Evolutionary conservation across 78 protist genomes (phyloP), one percentile per base, ranked within the genome.

Genomic region (Emiliania huxleyi): DNA sequence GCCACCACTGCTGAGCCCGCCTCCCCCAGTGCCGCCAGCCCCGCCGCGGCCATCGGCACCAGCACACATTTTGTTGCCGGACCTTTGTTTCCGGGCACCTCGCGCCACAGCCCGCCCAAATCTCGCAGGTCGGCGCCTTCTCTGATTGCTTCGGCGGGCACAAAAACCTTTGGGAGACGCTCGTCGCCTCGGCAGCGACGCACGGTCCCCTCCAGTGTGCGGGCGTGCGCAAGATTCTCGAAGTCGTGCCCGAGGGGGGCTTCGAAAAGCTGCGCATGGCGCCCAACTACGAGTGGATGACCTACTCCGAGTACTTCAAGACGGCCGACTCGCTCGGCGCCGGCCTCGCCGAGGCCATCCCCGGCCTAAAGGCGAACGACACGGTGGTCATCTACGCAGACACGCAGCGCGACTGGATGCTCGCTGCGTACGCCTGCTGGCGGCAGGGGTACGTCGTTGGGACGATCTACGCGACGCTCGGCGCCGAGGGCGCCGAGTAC

Each of bases 401-500:
- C 62, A 95, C 95, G 40, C 48, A 45, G 15, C 46, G 4, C 23
- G 95, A 92, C 18, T 95, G 96, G 96, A 91, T 69, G 84, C 38
- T 92, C 69, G 40, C 92, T 1, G 94, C 95, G 26, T 79, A 73
- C 62, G 95, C 93, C 26, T 11, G 93, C 44, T 69, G 81, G n/a
- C 25, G 38, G 2, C 69, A 40, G 52, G 69, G 71, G 48, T 25
- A 81, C 43, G 29, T 73, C 12, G 91, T 95, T 23, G 94, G 38
- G 25, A 93, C 97, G 18, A 21, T 91, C 19, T 95, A 95, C n/a
- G 96, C 94, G 21, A 95, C 95, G 5, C 94, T 95, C 56, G 97
- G 97, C 19, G 87, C 35, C 37, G 96, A 95, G 25, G 95, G 96
- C 15, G 22, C 89, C 40, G 79, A 56, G 38, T 87, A 95, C 79